A percentile compares a stretch with the other conserved stretches of the same genome.
Evolutionary conservation across 805 yeast genomes (phyloP).

Genomic region (Grigorovia jiainica): DNA sequence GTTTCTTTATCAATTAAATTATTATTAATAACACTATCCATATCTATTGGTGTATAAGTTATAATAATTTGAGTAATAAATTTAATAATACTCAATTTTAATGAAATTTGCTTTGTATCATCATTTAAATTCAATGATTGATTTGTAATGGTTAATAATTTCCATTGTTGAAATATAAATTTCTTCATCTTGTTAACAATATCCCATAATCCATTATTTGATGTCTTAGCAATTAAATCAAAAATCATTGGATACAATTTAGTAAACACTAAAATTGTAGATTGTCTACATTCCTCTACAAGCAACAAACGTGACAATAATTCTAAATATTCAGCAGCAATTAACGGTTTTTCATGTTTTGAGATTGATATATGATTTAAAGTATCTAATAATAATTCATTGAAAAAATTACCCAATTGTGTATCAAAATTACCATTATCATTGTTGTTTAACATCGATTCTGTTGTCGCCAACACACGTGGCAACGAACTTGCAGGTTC

Average conservation of each 20-base stretch:
- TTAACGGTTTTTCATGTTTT: slow-evolving; percentile 23
- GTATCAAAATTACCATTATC: slow-evolving; percentile 5
- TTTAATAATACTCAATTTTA: slow-evolving; percentile 62
- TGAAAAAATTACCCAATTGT: slow-evolving; percentile 16
- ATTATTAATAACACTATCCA: neutral
- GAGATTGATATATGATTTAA: slow-evolving; percentile 17
- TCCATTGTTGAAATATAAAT: slow-evolving; percentile 53
- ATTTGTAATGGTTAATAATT: slow-evolving; percentile 36
- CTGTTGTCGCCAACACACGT: slow-evolving; percentile 26
- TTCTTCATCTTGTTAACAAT: slow-evolving; percentile 46
- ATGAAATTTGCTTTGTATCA: slow-evolving; percentile 42
- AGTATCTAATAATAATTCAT: slow-evolving; percentile 18
- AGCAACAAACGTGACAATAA: slow-evolving; percentile 12
- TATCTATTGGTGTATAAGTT: slow-evolving; percentile 34
- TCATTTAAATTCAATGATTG: slow-evolving; percentile 17
- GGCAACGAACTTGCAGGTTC: slow-evolving; percentile 24
- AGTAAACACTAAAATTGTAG: slow-evolving; percentile 33
- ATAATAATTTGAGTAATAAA: slow-evolving; percentile 53
- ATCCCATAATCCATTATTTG: slow-evolving; percentile 42
- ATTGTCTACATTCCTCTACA: slow-evolving; percentile 26
- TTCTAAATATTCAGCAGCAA: slow-evolving; percentile 21
- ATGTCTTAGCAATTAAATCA: slow-evolving; percentile 35
- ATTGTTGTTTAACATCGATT: slow-evolving; percentile 11
- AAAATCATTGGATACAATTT: slow-evolving; percentile 39
- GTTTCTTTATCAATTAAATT: neutral